These are phyloP conservation scores for Mortierella sp. DNA, from an alignment of 371 early-diverging fungal species.

Conservation along the genomic window DNA sequence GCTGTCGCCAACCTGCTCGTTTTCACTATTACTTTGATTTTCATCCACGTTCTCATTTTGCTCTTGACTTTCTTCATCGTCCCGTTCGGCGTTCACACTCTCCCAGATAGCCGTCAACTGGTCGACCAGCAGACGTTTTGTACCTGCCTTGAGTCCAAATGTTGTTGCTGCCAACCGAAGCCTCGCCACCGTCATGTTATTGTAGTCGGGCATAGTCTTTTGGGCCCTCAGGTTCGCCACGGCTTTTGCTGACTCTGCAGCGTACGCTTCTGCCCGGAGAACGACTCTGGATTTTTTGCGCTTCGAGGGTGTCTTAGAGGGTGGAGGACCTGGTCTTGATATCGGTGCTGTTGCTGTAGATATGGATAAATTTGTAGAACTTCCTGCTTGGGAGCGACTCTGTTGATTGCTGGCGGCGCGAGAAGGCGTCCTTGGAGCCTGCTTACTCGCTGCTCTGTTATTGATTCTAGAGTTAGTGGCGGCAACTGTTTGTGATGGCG, in stretches of 20 bases:
- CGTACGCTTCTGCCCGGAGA: slow-evolving; percentile 20
- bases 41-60: background rate
- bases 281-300: slow-evolving; percentile 1
- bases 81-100: slow-evolving; percentile 9
- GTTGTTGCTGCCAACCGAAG: slow-evolving; percentile 29
- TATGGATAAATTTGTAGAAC: background rate
- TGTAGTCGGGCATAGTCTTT: slow-evolving; percentile 20
- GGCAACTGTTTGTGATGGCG: background rate
- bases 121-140: slow-evolving; percentile 20
- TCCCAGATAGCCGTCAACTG: slow-evolving; percentile 40
- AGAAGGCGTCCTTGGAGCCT: background rate
- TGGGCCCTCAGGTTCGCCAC: slow-evolving; percentile 27
- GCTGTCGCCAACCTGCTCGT: background rate
- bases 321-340: background rate
- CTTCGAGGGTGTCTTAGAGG: slow-evolving; percentile 10
- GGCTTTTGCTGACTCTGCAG: slow-evolving; percentile 22
- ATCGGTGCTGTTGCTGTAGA: background rate
- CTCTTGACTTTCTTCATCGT: background rate
- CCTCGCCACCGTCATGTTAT: slow-evolving; percentile 31
- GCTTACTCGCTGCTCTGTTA: background rate
- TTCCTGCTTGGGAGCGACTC: background rate
- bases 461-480: background rate
- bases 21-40: background rate
- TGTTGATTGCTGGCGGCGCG: background rate
- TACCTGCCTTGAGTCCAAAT: slow-evolving; percentile 36